phyloP scores from a whole-genome alignment of 441 rosid species.

The Corymbia citriodora region DNA sequence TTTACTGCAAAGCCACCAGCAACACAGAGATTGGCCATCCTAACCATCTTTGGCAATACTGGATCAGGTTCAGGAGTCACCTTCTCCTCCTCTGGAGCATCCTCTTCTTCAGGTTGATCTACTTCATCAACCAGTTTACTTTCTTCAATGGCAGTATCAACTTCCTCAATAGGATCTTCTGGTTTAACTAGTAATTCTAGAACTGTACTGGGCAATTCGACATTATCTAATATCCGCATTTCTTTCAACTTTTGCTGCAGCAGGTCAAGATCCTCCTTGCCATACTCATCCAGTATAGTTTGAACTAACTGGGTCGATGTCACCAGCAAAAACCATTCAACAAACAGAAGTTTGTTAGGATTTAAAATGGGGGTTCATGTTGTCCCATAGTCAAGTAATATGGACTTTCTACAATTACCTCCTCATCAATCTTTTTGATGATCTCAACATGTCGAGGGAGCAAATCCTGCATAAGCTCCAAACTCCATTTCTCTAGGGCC shows the following conservation, averaged over 20 bases:
- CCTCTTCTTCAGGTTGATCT: slow-evolving; percentile 16
- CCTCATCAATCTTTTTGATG: not conserved
- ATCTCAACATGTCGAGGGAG: slow-evolving; percentile 61
- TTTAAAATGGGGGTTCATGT: not conserved
- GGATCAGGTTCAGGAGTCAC: slow-evolving; percentile 19
- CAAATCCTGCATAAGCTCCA: slow-evolving; percentile 38
- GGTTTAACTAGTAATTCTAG: slow-evolving; percentile 53
- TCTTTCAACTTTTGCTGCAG: slow-evolving; percentile 66
- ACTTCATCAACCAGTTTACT: slow-evolving; percentile 10
- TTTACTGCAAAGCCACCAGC: slow-evolving; percentile 47
- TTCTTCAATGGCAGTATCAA: slow-evolving; percentile 18
- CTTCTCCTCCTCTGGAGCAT: not conserved
- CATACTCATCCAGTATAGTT: slow-evolving; percentile 65
- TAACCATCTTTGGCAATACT: slow-evolving; percentile 46
- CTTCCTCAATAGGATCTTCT: slow-evolving; percentile 25
- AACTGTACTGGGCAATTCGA: slow-evolving; percentile 67
- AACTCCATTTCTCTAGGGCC: slow-evolving; percentile 46
- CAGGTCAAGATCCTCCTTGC: slow-evolving; percentile 48
- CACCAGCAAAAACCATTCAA: not conserved
- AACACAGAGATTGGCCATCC: slow-evolving; percentile 54
- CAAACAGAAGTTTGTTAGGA: not conserved
- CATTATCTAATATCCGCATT: slow-evolving; percentile 88
- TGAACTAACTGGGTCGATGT: slow-evolving; percentile 44
- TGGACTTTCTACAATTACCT: not conserved
- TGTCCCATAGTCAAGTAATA: not conserved